A percentile compares a stretch with the other conserved stretches of the same genome.
Conservation (phyloP, 768 basidiomycete species). For the Lentinula edodes region DNA sequence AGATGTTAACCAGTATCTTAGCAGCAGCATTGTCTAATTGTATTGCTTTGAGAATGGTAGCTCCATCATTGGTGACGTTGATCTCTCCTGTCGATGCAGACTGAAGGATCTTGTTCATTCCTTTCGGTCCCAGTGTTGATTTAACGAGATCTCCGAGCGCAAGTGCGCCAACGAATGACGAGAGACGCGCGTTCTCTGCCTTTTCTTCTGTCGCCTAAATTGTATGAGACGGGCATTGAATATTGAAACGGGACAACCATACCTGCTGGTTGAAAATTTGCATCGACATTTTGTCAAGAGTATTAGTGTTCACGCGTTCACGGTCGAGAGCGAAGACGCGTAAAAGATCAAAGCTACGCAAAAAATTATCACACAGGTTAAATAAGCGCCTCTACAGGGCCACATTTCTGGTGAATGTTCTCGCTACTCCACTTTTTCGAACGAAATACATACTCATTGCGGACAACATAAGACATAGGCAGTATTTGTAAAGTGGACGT, state of each 20-base stretch:
- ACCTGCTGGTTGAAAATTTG: constrained; percentile 70
- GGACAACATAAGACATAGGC: not conserved
- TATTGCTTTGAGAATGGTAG: constrained; percentile 96
- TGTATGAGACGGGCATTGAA: not conserved
- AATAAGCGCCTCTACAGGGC: no score
- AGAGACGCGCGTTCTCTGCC: constrained; percentile 96
- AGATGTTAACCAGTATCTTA: constrained; percentile 99
- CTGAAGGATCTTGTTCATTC: constrained; percentile 99
- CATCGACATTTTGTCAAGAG: constrained; percentile 45
- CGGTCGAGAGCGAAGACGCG: not conserved
- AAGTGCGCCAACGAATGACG: constrained; percentile 95
- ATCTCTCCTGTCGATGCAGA: constrained; percentile 86
- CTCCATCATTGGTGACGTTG: constrained; percentile 98
- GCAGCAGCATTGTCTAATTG: constrained; percentile 98
- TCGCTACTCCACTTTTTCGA: no score
- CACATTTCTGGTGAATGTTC: no score
- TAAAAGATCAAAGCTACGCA: not conserved
- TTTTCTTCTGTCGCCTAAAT: constrained; percentile 84
- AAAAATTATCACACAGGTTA: not conserved
- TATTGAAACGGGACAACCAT: not conserved
- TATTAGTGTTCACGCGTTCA: no score
- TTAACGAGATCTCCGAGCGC: constrained; percentile 98
- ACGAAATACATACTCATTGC: not conserved
- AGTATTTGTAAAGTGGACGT: not conserved
- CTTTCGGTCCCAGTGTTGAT: constrained; percentile 96